A percentile compares a stretch with the other conserved stretches of the same genome.
Evolutionary conservation across 495 filamentous ascomycete species (phyloP).

Genomic region (Lophiotrema nucula): DNA sequence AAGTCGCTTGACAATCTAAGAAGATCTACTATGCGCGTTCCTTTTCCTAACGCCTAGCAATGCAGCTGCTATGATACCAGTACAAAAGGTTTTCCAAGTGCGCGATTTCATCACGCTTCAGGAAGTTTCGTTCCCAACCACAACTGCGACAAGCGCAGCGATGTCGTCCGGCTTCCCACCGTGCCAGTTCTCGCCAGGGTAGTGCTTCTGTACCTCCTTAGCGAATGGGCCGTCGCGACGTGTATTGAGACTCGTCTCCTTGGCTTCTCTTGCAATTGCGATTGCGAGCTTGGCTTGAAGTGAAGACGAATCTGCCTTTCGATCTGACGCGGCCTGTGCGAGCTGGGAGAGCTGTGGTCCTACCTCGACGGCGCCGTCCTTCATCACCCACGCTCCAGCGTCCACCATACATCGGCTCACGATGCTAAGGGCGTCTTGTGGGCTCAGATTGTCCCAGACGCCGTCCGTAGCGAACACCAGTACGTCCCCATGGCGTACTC

Average conservation of each 20-base stretch:
- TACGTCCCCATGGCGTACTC: slow-evolving; percentile 84
- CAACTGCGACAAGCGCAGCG: slow-evolving; percentile 72
- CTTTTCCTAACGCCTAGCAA: slow-evolving; percentile 21
- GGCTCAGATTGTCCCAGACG: slow-evolving; percentile 94
- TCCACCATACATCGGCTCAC: slow-evolving; percentile 71
- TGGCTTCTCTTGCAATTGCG: slow-evolving; percentile 75
- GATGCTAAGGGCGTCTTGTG: slow-evolving; percentile 78
- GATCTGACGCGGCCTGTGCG: slow-evolving; percentile 16
- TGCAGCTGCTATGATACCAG: slow-evolving; percentile 4
- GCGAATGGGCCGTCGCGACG: slow-evolving; percentile 89
- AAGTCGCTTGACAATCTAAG: too few relatives aligned
- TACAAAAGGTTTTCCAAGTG: too few relatives aligned
- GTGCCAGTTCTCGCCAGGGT: slow-evolving; percentile 75
- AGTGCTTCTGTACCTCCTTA: slow-evolving; percentile 83
- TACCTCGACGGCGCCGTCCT: slow-evolving; percentile 54
- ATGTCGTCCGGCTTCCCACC: slow-evolving; percentile 95
- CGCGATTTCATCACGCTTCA: too few relatives aligned
- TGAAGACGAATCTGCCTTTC: slow-evolving; percentile 40
- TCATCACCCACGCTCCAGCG: slow-evolving; percentile 69
- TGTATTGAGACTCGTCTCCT: slow-evolving; percentile 72
- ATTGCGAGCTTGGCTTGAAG: slow-evolving; percentile 77
- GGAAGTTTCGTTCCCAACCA: slow-evolving; percentile 46
- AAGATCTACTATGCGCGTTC: too few relatives aligned
- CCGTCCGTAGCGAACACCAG: slow-evolving; percentile 90
- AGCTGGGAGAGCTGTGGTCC: slow-evolving; percentile 29